Percentiles rank a stretch among this genome's conserved stretches.
phyloP scores from a whole-genome alignment of 768 basidiomycete genomes.

The Kockovaella imperatae region DNA sequence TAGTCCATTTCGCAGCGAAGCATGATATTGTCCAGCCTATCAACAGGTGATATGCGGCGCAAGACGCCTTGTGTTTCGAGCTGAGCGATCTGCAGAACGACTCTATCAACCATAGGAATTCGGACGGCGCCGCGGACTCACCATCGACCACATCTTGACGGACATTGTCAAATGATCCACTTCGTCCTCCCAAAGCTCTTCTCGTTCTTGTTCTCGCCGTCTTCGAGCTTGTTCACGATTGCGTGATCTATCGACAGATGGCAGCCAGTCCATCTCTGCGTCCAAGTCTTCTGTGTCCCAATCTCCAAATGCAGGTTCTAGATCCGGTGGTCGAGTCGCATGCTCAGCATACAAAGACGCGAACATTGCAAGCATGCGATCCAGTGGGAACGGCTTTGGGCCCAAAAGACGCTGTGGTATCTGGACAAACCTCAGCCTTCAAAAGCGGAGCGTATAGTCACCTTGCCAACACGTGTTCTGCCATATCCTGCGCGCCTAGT shows the following conservation, averaged over 20 bases:
- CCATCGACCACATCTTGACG: conserved; percentile 78
- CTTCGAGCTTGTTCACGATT: conserved; percentile 68
- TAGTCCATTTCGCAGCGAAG: conserved; percentile 38
- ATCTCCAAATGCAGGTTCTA: conserved; percentile 45
- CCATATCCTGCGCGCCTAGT: conserved; percentile 48
- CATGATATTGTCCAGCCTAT: conserved; percentile 41
- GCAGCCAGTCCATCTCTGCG: conserved; percentile 29
- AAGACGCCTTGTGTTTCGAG: conserved; percentile 37
- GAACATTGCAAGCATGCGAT: conserved; percentile 70
- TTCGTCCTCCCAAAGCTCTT: conserved; percentile 86
- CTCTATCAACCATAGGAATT: neutral
- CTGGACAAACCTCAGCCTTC: neutral
- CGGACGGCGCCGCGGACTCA: conserved; percentile 49
- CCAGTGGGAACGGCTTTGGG: conserved; percentile 68
- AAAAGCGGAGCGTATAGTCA: conserved; percentile 5
- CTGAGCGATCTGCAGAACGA: conserved; percentile 45
- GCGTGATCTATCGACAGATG: conserved; percentile 56
- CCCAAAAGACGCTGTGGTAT: conserved; percentile 67
- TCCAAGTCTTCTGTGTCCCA: conserved; percentile 45
- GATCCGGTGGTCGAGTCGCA: conserved; percentile 51
- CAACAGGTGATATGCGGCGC: conserved; percentile 29
- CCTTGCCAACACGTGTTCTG: conserved; percentile 33
- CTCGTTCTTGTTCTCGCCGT: conserved; percentile 63
- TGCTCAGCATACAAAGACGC: conserved; percentile 53
- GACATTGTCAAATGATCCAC: conserved; percentile 47